A percentile compares a stretch with the other conserved stretches of the same genome.
Evolutionary conservation across 768 basidiomycete genomes (phyloP).

Genomic region (Hebeloma cylindrosporum): DNA sequence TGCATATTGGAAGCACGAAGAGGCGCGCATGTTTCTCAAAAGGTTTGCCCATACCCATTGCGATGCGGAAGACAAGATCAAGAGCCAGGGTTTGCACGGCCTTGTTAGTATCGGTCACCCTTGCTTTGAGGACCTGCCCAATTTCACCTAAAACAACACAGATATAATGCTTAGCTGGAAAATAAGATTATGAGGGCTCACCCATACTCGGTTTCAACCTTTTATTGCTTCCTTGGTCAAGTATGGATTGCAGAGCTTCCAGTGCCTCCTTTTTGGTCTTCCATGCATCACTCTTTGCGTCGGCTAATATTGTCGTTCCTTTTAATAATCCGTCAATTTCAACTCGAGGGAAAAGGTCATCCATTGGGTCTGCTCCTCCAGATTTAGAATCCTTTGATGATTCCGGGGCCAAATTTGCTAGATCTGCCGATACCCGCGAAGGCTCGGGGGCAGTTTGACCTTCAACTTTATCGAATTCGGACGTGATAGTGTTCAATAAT

Average conservation of each 20-base stretch:
- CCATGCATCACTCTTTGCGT: constrained; percentile 93
- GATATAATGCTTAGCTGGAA: constrained; percentile 3
- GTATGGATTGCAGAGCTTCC: constrained; percentile 75
- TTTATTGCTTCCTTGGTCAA: constrained; percentile 92
- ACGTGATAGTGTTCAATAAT: constrained; percentile 82
- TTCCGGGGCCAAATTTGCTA: constrained; percentile 49
- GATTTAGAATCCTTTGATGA: constrained; percentile 43
- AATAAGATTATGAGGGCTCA: constrained; percentile 30
- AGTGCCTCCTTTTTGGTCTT: constrained; percentile 95
- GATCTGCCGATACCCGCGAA: constrained; percentile 72
- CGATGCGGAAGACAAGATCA: constrained; percentile 87
- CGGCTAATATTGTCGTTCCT: constrained; percentile 77
- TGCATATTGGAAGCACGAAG: constrained; percentile 73
- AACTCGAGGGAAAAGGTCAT: constrained; percentile 93
- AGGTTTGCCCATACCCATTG: constrained; percentile 91
- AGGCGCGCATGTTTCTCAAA: constrained; percentile 89
- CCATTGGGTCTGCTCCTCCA: constrained; percentile 68
- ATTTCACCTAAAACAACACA: constrained; percentile 70
- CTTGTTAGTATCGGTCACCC: constrained; percentile 92
- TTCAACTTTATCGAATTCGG: constrained; percentile 92
- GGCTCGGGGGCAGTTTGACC: constrained; percentile 77
- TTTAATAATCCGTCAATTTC: constrained; percentile 87
- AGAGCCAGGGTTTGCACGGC: constrained; percentile 88
- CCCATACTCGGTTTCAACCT: constrained; percentile 90
- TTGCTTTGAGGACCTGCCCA: constrained; percentile 80